Percentiles rank a stretch among this genome's conserved stretches.
phyloP scores from a whole-genome alignment of 768 basidiomycete genomes.

The Lactarius hengduanensis region DNA sequence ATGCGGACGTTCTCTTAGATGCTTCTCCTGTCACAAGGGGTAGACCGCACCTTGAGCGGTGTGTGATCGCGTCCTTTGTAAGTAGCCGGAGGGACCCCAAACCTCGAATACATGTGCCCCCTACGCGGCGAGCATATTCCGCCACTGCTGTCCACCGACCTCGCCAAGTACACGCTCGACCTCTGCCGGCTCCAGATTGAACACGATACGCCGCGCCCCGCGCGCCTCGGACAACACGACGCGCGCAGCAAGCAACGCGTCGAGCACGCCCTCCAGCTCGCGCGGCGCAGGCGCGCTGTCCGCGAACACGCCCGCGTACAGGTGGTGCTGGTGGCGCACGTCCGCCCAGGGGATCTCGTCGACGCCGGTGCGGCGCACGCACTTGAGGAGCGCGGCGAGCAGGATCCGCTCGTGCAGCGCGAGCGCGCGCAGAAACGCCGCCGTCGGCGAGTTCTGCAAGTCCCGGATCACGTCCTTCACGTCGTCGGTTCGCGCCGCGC shows the following conservation, averaged over 20 bases:
- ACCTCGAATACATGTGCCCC: background rate
- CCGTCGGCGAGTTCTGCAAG: slow-evolving; percentile 91
- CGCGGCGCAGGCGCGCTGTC: slow-evolving; percentile 55
- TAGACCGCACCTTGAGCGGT: slow-evolving; percentile 3
- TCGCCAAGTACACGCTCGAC: slow-evolving; percentile 84
- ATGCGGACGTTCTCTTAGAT: background rate
- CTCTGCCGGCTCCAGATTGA: slow-evolving; percentile 83
- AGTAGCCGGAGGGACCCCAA: background rate
- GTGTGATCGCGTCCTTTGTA: background rate
- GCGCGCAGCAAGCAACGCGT: slow-evolving; percentile 73
- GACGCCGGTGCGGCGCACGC: slow-evolving; percentile 78
- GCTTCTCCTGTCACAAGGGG: slow-evolving; percentile 5
- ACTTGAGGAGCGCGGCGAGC: slow-evolving; percentile 80
- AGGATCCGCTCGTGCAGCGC: slow-evolving; percentile 88
- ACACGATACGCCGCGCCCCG: slow-evolving; percentile 66
- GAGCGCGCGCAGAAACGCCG: slow-evolving; percentile 76
- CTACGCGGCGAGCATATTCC: slow-evolving; percentile 43
- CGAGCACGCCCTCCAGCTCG: slow-evolving; percentile 69
- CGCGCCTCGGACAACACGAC: slow-evolving; percentile 71
- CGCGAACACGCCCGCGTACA: slow-evolving; percentile 63
- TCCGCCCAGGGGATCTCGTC: slow-evolving; percentile 87
- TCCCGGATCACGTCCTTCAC: slow-evolving; percentile 75
- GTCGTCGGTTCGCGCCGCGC: slow-evolving; percentile 63
- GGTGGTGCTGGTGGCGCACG: slow-evolving; percentile 74
- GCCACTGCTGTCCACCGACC: slow-evolving; percentile 69